These are phyloP conservation scores for Cladosporium oxysporum DNA, from an alignment of 2,329 filamentous ascomycete species.

Conservation along the genomic window DNA sequence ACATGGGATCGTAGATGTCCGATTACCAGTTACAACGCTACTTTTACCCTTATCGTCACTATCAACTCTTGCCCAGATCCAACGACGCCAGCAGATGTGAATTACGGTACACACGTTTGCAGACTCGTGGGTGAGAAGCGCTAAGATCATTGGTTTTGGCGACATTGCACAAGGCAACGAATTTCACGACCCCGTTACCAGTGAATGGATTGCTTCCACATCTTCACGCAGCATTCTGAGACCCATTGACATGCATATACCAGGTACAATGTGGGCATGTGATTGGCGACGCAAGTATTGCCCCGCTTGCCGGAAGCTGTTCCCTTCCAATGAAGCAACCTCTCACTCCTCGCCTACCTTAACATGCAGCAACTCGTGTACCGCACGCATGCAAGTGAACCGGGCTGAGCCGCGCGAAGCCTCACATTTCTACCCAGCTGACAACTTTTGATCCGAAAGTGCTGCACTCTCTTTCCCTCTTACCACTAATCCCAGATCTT, in stretches of 20 bases:
- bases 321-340: constrained; percentile 1
- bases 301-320: constrained; percentile 1
- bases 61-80: background rate
- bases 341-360: background rate
- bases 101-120: background rate
- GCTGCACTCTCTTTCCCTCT: background rate
- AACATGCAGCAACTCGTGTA: background rate
- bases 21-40: background rate
- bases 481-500: background rate
- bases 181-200: background rate
- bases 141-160: background rate
- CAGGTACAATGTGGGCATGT: background rate
- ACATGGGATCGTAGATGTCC: background rate
- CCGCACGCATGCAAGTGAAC: constrained; percentile 8
- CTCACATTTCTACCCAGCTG: constrained; percentile 7
- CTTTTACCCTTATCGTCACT: background rate
- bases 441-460: background rate
- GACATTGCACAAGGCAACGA: background rate
- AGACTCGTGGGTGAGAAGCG: background rate
- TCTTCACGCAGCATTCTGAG: background rate
- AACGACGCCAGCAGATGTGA: background rate
- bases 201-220: background rate
- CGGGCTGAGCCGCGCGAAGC: constrained; percentile 6
- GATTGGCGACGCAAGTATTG: background rate
- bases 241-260: background rate